Percentiles rank a stretch among this genome's conserved stretches.
Conservation (phyloP, 2,329 filamentous ascomycete species). For the Chrysoporthe puriensis region DNA sequence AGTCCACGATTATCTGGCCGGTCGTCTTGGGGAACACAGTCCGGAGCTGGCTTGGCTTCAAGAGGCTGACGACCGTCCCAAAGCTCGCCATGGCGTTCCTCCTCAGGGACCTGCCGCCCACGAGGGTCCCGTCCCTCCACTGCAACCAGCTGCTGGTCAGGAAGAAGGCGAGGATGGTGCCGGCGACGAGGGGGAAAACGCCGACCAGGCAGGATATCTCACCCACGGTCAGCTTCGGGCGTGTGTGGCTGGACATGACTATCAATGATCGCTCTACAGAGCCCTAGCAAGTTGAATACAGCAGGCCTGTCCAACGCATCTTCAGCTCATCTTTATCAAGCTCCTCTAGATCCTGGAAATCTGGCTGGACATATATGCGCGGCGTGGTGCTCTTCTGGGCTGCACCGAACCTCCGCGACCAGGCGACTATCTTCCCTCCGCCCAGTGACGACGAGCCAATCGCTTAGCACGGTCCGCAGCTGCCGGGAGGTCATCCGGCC, state of each 20-base stretch:
- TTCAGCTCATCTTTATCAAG: not conserved
- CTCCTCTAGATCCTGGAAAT: not conserved
- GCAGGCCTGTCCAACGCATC: not conserved
- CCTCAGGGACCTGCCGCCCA: slow-evolving; percentile 30
- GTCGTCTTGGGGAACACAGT: slow-evolving; percentile 26
- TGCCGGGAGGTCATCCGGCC: not conserved
- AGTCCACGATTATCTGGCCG: slow-evolving; percentile 25
- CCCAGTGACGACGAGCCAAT: slow-evolving; percentile 20
- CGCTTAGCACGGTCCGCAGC: slow-evolving; percentile 7
- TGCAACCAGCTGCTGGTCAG: slow-evolving; percentile 21
- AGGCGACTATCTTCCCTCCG: not conserved
- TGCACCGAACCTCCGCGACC: not conserved
- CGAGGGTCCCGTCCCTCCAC: slow-evolving; percentile 41
- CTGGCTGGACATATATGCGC: not conserved
- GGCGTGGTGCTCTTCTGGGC: not conserved
- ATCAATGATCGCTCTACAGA: not conserved
- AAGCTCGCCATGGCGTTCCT: slow-evolving; percentile 23
- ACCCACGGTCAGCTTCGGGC: slow-evolving; percentile 18
- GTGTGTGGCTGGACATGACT: slow-evolving; percentile 27
- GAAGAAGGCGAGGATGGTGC: slow-evolving; percentile 22
- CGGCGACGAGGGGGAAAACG: slow-evolving; percentile 16
- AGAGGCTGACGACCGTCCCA: slow-evolving; percentile 19
- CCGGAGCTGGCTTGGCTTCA: slow-evolving; percentile 23
- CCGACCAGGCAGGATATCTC: slow-evolving; percentile 21
- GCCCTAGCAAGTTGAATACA: not conserved